Percentiles rank a stretch among this genome's conserved stretches.
Conservation (phyloP, 1,284 basidiomycete species). For the Leccinum pachyderme region DNA sequence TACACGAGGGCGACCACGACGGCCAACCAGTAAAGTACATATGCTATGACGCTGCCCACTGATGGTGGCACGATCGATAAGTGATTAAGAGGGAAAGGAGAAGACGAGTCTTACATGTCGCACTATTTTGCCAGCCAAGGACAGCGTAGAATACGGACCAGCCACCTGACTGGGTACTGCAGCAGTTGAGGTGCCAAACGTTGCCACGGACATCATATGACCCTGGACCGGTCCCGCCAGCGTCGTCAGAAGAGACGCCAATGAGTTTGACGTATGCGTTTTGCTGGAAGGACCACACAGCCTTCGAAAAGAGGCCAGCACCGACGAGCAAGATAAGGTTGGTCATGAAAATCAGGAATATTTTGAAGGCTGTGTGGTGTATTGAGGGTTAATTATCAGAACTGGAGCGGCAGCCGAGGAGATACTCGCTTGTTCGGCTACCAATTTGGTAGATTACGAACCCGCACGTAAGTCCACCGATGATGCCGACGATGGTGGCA, state of each 20-base stretch:
- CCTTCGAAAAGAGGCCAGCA: conserved; percentile 80
- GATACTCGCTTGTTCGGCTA: conserved; percentile 60
- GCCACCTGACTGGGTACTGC: conserved; percentile 65
- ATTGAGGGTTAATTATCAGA: neutral
- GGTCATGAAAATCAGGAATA: conserved; percentile 88
- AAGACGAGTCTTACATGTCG: conserved; percentile 42
- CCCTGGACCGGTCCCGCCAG: conserved; percentile 78
- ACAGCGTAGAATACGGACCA: conserved; percentile 77
- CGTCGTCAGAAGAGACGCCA: conserved; percentile 76
- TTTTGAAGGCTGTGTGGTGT: conserved; percentile 52
- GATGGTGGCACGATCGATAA: neutral
- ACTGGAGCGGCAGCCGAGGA: neutral
- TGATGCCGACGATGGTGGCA: conserved; percentile 79
- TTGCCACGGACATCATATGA: conserved; percentile 76
- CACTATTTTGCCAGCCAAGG: conserved; percentile 77
- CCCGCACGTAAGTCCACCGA: conserved; percentile 70
- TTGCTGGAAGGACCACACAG: conserved; percentile 68
- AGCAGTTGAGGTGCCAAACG: conserved; percentile 88
- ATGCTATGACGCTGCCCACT: conserved; percentile 70
- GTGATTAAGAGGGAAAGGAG: neutral
- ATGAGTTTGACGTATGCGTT: conserved; percentile 70
- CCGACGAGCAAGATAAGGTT: conserved; percentile 90
- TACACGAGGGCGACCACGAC: conserved; percentile 61
- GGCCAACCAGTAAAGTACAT: conserved; percentile 80
- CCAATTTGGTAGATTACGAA: conserved; percentile 75